These are phyloP conservation scores for Pleurotus platypus DNA, from an alignment of 768 basidiomycete species.

Conservation along the genomic window DNA sequence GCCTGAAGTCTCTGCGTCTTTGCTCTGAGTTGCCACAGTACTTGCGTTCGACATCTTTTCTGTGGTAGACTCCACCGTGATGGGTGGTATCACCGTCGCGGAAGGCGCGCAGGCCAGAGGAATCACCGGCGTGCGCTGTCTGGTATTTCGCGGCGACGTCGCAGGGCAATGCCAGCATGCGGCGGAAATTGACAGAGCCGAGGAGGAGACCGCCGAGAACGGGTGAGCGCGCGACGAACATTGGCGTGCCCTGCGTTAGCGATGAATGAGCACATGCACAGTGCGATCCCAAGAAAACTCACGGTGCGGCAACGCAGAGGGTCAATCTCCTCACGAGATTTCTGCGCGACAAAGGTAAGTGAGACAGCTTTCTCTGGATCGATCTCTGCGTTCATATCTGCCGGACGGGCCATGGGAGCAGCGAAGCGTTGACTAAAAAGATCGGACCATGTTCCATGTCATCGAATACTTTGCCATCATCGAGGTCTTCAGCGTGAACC, in stretches of 20 bases:
- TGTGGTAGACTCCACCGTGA: not conserved
- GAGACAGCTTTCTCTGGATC: no score
- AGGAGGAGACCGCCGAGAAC: not conserved
- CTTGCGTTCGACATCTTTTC: no score
- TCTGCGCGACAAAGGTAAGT: not conserved
- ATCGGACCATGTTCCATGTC: not conserved
- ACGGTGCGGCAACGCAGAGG: not conserved
- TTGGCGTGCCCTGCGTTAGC: conserved; percentile 1
- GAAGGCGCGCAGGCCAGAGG: no score
- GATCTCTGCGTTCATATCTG: no score
- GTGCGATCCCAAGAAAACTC: not conserved
- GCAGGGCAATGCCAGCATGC: not conserved
- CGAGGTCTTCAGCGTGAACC: not conserved
- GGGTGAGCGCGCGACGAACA: conserved; percentile 1
- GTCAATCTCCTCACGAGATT: not conserved
- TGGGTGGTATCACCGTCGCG: not conserved
- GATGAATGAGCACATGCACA: no score
- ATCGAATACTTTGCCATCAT: not conserved
- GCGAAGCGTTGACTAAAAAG: not conserved
- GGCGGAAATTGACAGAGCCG: not conserved
- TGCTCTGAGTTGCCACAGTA: no score
- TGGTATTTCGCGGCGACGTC: not conserved
- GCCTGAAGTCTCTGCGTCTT: not conserved
- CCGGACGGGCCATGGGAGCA: no score
- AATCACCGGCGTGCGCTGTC: no score